A percentile compares a stretch with the other conserved stretches of the same genome.
These are phyloP conservation scores for Flaveria linearis DNA, from an alignment of 129 eudicot genomes.

Conservation along the genomic window DNA sequence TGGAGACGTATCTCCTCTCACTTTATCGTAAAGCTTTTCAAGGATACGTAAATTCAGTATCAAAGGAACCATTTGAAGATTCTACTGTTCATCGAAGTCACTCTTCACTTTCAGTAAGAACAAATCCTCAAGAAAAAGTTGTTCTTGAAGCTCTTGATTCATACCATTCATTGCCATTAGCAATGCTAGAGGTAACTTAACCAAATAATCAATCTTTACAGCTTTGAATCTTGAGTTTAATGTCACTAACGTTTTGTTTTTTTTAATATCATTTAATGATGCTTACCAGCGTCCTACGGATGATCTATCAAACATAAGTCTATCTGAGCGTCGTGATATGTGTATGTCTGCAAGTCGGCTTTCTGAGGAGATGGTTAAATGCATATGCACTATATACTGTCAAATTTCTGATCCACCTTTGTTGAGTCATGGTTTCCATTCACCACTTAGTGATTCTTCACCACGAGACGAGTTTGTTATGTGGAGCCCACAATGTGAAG, in stretches of 20 bases:
- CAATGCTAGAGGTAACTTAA: constrained; percentile 68
- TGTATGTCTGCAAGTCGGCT: constrained; percentile 63
- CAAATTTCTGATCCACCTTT: constrained; percentile 66
- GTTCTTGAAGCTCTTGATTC: constrained; percentile 53
- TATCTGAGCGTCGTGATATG: constrained; percentile 46
- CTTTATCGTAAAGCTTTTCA: constrained; percentile 57
- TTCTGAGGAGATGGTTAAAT: constrained; percentile 82
- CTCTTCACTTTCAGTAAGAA: constrained; percentile 66
- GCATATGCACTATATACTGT: constrained; percentile 64
- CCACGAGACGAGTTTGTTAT: constrained; percentile 37
- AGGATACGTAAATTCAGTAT: constrained; percentile 27
- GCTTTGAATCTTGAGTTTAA: neutral
- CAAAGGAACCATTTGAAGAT: constrained; percentile 38
- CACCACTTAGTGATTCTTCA: constrained; percentile 45
- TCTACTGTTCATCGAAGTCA: constrained; percentile 63
- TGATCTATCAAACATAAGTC: constrained; percentile 43
- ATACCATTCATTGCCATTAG: constrained; percentile 72
- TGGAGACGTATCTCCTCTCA: constrained; percentile 72
- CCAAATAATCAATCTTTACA: constrained; percentile 6
- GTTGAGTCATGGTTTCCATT: constrained; percentile 36
- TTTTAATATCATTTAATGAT: constrained; percentile 6
- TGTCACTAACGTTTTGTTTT: constrained; percentile 6
- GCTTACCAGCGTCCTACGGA: constrained; percentile 45
- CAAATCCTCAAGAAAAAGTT: constrained; percentile 40
- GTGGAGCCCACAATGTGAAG: constrained; percentile 51